These are phyloP conservation scores for Wickerhamiella siamensis DNA, from an alignment of 805 yeast genomes.

Conservation along the genomic window DNA sequence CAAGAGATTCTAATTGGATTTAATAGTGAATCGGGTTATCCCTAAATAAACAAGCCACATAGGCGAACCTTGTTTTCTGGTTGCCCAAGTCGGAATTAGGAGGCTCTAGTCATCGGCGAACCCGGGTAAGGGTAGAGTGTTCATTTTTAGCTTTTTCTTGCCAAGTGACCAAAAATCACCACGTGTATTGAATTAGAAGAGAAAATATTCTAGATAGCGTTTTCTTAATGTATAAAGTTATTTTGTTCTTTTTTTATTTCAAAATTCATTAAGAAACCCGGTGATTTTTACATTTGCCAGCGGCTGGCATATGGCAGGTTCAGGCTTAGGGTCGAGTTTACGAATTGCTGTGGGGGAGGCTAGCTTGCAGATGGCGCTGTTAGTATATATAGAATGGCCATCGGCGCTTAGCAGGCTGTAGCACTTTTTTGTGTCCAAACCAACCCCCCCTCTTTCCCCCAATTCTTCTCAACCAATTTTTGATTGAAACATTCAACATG, in stretches of 20 bases:
- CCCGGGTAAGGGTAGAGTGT: background rate
- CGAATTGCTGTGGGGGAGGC: background rate
- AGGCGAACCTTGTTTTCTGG: too few relatives aligned
- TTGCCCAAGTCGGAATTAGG: too few relatives aligned
- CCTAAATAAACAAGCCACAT: too few relatives aligned
- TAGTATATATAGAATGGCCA: background rate
- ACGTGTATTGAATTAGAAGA: background rate
- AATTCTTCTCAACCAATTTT: too few relatives aligned
- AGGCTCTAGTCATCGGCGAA: background rate
- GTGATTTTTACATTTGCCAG: background rate
- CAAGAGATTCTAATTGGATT: too few relatives aligned
- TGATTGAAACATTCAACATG: conserved; percentile 27
- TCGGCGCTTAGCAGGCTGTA: too few relatives aligned
- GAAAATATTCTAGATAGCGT: background rate
- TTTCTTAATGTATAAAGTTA: background rate
- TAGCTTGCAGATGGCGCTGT: background rate
- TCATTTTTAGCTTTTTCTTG: background rate
- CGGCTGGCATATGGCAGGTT: background rate
- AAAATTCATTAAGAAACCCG: background rate
- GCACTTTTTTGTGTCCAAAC: background rate
- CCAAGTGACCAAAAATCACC: too few relatives aligned
- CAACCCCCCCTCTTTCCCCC: background rate
- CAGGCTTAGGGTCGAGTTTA: background rate
- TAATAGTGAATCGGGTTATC: too few relatives aligned
- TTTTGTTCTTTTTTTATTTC: background rate